phyloP scores from a whole-genome alignment of 768 basidiomycete species.

The Collybia mongolica region DNA sequence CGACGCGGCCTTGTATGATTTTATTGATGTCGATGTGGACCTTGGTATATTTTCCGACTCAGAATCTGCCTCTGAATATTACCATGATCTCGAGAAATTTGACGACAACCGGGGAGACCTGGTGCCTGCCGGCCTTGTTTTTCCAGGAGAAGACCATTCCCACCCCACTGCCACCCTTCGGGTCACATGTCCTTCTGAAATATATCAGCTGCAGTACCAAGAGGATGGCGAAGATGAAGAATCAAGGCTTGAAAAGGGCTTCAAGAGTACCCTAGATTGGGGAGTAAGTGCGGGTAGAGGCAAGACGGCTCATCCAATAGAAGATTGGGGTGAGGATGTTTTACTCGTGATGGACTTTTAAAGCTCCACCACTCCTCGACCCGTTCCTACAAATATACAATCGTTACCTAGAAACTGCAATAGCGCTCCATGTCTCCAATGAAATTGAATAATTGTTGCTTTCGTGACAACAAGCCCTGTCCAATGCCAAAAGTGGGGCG shows the following conservation, averaged over 20 bases:
- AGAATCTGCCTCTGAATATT: conserved; percentile 5
- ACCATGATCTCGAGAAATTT: conserved; percentile 7
- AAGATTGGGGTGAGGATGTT: conserved; percentile 6
- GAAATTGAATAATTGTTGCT: too few species aligned
- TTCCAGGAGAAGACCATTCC: conserved; percentile 5
- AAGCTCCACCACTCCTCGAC: neutral
- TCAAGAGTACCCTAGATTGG: neutral
- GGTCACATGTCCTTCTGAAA: conserved; percentile 15
- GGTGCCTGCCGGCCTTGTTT: conserved; percentile 4
- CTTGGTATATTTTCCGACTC: conserved; percentile 12
- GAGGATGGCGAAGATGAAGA: conserved; percentile 12
- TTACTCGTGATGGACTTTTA: conserved; percentile 11
- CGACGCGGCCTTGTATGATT: neutral
- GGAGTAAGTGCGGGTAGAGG: neutral
- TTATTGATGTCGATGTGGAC: conserved; percentile 12
- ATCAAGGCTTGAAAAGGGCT: conserved; percentile 5
- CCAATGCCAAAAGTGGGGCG: too few species aligned
- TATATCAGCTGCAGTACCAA: conserved; percentile 2
- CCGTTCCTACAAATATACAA: neutral
- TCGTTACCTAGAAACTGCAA: too few species aligned
- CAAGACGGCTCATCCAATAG: neutral
- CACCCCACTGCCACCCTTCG: conserved; percentile 11
- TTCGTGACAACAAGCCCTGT: neutral
- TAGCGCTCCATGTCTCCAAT: neutral
- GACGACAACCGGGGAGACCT: conserved; percentile 12